Conservation (phyloP, 2,329 filamentous ascomycete genomes). For the Epicoccum nigrum region DNA sequence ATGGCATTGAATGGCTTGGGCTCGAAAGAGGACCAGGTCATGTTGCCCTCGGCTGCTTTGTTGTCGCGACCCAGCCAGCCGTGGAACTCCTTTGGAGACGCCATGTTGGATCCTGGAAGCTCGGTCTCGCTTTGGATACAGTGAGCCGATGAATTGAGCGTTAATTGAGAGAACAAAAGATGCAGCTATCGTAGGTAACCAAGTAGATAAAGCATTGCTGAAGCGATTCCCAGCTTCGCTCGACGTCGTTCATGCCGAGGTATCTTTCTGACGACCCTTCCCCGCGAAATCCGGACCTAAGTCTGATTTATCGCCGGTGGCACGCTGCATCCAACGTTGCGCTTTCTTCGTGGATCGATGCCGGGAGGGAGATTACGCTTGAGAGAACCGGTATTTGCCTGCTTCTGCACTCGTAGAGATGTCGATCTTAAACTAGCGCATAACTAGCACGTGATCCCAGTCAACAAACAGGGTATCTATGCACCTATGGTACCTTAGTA, state of each 20-base stretch:
- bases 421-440: too few species aligned
- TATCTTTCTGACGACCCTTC: conserved; percentile 4
- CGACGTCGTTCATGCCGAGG: conserved; percentile 11
- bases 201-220: background rate
- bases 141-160: background rate
- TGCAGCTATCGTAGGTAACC: background rate
- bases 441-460: too few species aligned
- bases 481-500: too few species aligned
- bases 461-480: too few species aligned
- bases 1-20: conserved; percentile 49
- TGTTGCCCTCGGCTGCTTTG: conserved; percentile 58
- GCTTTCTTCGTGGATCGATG: background rate
- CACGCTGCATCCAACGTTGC: background rate
- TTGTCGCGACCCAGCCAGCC: conserved; percentile 63
- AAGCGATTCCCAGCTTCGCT: conserved; percentile 7
- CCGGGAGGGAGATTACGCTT: too few species aligned
- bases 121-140: background rate
- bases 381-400: too few species aligned
- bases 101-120: conserved; percentile 21
- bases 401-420: too few species aligned
- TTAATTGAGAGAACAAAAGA: too few species aligned
- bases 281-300: conserved; percentile 15
- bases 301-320: conserved; percentile 3
- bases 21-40: conserved; percentile 59
- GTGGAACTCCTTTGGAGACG: conserved; percentile 56